These are phyloP conservation scores for Populus hybrid DNA, from an alignment of 441 rosid genomes.

Conservation along the genomic window DNA sequence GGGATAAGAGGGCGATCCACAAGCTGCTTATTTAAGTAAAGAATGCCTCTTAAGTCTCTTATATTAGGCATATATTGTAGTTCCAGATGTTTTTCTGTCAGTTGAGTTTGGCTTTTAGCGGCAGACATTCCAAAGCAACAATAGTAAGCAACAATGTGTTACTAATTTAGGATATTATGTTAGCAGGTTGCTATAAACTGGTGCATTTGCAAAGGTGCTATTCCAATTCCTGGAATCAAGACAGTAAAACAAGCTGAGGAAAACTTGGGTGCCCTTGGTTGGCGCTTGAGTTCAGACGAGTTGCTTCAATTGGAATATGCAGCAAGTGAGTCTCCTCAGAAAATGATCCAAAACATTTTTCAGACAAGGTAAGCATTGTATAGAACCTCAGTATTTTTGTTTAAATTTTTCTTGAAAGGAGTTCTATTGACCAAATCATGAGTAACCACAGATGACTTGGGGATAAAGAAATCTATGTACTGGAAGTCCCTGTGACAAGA, in stretches of 20 bases:
- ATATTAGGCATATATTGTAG: not conserved
- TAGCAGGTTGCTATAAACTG: conserved; percentile 83
- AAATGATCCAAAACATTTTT: conserved; percentile 84
- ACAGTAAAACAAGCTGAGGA: conserved; percentile 66
- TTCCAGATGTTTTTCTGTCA: not conserved
- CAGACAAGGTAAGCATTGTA: conserved; percentile 52
- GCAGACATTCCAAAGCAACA: no score
- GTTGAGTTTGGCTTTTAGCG: not conserved
- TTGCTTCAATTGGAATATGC: conserved; percentile 71
- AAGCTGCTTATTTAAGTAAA: not conserved
- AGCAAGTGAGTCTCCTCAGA: conserved; percentile 57
- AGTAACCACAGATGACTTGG: conserved; percentile 9
- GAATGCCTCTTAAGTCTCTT: not conserved
- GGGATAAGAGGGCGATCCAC: not conserved
- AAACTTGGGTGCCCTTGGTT: conserved; percentile 82
- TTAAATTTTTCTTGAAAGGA: not conserved
- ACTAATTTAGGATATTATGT: not conserved
- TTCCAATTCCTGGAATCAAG: conserved; percentile 90
- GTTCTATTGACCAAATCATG: not conserved
- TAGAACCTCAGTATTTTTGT: no score
- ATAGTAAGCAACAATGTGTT: no score
- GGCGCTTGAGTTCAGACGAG: conserved; percentile 66
- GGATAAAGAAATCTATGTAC: not conserved
- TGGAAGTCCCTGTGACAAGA: not conserved
- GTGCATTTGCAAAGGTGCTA: conserved; percentile 86